Evolutionary conservation across 2,329 filamentous ascomycete species (phyloP), one percentile per base, ranked within the genome.

Genomic region (Cercospora canescens): DNA sequence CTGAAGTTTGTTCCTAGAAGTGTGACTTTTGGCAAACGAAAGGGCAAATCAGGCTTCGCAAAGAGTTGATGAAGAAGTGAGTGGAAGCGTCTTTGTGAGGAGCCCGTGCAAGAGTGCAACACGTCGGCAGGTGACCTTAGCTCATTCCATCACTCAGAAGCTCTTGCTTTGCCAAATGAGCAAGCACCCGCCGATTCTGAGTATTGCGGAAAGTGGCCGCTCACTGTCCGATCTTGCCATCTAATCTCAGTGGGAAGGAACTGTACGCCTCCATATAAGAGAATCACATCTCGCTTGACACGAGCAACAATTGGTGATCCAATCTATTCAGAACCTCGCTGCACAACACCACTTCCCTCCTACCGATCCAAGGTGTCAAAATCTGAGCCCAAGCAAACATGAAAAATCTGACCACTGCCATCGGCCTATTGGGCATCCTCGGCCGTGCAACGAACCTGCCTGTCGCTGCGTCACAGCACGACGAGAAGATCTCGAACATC

Each of bases 31-130:
- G 70, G 70, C 26, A 71, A 71, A 48, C 60, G 67, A 8, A 70
- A 69, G 48, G 69, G 70, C 24, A 72, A 70, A 32, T 64, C 69
- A 3, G 71, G 71, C 2, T 71, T 72, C 56, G 71, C 69, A n/a
- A 72, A 70, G 59, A 69, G 67, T 48, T 71, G 62, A 71, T n/a
- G 14, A 41, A 18, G 8, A 1, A 18, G 21, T 4, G 6, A 12
- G n/a, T 2, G 18, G 26, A 2, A 50, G 11, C 21, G 45, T 4
- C 45, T 32, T 7, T 34, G 30, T 55, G 26, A 55, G 11, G n/a
- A 18, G 52, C 14, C 52, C 4, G n/a, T n/a, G n/a, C n/a, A 14
- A 11, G 26, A 18, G 28, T 3, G 28, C 18, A n/a, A 18, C 16
- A 7, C 45, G 24, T 12, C 6, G 24, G n/a, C n/a, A n/a, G n/a